A percentile compares a stretch with the other conserved stretches of the same genome.
Evolutionary conservation across 345 rosid species (phyloP).

Genomic region (Brassica nigra): DNA sequence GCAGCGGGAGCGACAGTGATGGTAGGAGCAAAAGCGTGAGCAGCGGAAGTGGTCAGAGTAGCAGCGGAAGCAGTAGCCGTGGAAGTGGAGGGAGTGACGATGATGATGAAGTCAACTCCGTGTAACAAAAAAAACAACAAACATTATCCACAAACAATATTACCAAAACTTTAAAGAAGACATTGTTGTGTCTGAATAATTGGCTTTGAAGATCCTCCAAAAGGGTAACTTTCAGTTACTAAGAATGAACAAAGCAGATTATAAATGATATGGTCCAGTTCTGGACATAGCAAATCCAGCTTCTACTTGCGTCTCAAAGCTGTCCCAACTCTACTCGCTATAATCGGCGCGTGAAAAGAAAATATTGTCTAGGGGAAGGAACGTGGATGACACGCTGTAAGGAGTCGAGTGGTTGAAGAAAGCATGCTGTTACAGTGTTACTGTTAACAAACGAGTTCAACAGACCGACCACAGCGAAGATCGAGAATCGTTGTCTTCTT

Average conservation of each 20-base stretch:
- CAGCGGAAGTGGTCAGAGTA: constrained; percentile 49
- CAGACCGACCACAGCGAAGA: constrained; percentile 26
- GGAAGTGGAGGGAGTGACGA: constrained; percentile 48
- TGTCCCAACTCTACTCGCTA: not conserved
- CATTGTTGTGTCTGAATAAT: constrained; percentile 16
- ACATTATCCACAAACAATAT: not conserved
- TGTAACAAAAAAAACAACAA: constrained; percentile 38
- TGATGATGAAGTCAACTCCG: constrained; percentile 68
- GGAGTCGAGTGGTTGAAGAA: not conserved
- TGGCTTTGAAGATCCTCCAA: constrained; percentile 18
- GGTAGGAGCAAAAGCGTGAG: constrained; percentile 59
- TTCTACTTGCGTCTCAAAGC: constrained; percentile 16
- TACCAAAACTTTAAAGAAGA: not conserved
- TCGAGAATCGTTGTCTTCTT: constrained; percentile 39
- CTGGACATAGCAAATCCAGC: not conserved
- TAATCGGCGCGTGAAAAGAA: not conserved
- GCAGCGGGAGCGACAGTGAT: constrained; percentile 63
- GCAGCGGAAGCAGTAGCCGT: constrained; percentile 48
- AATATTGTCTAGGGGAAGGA: not conserved
- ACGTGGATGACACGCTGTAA: constrained; percentile 5
- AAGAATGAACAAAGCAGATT: not conserved
- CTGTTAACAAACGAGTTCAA: constrained; percentile 30
- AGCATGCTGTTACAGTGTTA: constrained; percentile 10
- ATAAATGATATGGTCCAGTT: constrained; percentile 27
- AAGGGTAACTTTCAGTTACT: constrained; percentile 17